Evolutionary conservation across 257 asterid genomes (phyloP), one percentile per base, ranked within the genome.

Genomic region (Solanum okadae): DNA sequence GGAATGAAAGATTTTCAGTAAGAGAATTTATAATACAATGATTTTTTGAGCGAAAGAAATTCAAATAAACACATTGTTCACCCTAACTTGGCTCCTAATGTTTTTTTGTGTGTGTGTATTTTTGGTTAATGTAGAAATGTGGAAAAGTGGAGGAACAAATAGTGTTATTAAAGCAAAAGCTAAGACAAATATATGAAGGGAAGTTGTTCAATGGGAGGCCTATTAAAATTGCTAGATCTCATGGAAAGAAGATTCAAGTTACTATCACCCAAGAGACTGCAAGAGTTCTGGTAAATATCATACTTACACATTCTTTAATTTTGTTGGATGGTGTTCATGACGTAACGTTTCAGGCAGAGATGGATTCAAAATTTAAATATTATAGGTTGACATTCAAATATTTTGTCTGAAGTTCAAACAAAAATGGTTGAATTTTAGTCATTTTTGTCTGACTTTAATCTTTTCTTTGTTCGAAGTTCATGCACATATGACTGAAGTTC

Each of bases 241-340:
- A 93, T 83, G 98, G 98, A 68, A 96, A 96, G 94, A 96, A 96
- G 88, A 94, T 96, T 90, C 98, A 93, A 85, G 98, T 96, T 87
- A 94, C 98, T 12, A 79, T 96, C 91, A 87, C 88, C 65, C 98
- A 94, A 81, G 98, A 96, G 90, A 93, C 96, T 3, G 94, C 98
- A 10, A 93, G 96, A 86, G 93, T 95, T 88, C 82, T 96, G 93
- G 98, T 94, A 91, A 22, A 22, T 33, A 46, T 81, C 33, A 5
- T 29, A 27, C 15, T 7, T 81, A 0, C 65, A 25, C 22, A 14
- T 13, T 38, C 34, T 2, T 40, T 25, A 27, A 8, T 42, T 25
- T 42, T 14, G 2, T 71, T 2, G 25, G 25, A 4, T 16, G 78
- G 23, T 63, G 1, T 63, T 63, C 14, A 63, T 71, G 42, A 8